phyloP scores from a whole-genome alignment of 257 asterid species.

The Ligustrum vulgare region DNA sequence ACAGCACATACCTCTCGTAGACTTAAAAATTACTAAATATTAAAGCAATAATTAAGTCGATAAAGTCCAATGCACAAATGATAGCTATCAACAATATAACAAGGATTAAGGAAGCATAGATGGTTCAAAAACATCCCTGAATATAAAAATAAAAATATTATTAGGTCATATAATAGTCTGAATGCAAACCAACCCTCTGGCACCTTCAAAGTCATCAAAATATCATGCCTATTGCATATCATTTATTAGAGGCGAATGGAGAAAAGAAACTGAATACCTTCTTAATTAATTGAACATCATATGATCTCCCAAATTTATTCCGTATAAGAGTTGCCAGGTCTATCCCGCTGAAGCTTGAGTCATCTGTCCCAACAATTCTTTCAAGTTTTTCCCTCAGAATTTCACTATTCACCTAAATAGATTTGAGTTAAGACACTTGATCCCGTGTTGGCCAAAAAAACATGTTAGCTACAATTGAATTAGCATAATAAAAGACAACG shows the following conservation, averaged over 20 bases:
- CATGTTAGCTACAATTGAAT: not conserved
- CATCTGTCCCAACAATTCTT: conserved; percentile 76
- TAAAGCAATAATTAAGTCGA: not conserved
- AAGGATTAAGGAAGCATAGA: not conserved
- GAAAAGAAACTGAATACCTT: conserved; percentile 54
- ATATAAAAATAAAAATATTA: not conserved
- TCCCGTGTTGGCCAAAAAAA: conserved; percentile 4
- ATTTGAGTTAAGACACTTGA: conserved; percentile 28
- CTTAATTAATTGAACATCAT: conserved; percentile 91
- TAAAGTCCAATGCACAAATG: not conserved
- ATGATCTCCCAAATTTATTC: conserved; percentile 88
- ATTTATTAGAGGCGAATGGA: conserved; percentile 8
- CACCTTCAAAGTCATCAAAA: conserved; percentile 11
- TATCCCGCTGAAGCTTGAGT: conserved; percentile 80
- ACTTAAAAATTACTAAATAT: conserved; percentile 6
- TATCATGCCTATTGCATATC: not conserved
- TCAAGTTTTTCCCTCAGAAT: conserved; percentile 69
- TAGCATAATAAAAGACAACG: conserved; percentile 1
- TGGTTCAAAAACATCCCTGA: not conserved
- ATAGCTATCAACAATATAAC: not conserved
- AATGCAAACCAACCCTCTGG: not conserved
- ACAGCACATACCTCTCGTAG: not conserved
- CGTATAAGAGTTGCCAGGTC: conserved; percentile 94
- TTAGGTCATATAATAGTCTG: not conserved
- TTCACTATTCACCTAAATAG: conserved; percentile 61